Percentiles rank a stretch among this genome's conserved stretches.
Conservation (phyloP, 2,329 filamentous ascomycete genomes). For the Neonectria punicea region DNA sequence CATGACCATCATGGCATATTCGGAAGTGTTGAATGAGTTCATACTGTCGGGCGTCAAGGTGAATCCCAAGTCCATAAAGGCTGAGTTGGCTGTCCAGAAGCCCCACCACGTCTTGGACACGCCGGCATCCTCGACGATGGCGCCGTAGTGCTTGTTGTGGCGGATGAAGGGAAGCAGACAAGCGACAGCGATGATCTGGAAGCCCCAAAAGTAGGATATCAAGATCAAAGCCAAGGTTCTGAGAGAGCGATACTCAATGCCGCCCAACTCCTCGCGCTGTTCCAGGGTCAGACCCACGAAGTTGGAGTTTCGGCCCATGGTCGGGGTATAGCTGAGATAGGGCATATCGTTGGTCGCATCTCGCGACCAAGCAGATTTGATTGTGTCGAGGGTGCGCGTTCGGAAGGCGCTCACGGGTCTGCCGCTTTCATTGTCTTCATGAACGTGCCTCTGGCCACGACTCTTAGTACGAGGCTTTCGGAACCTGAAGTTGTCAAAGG, state of each 20-base stretch:
- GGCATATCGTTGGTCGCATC: slow-evolving; percentile 74
- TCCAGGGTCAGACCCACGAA: slow-evolving; percentile 90
- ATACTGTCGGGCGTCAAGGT: slow-evolving; percentile 94
- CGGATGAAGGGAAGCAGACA: slow-evolving; percentile 85
- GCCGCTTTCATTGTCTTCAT: slow-evolving; percentile 49
- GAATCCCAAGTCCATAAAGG: slow-evolving; percentile 96
- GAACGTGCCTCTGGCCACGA: slow-evolving; percentile 50
- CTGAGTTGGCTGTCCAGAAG: slow-evolving; percentile 86
- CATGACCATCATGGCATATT: slow-evolving; percentile 80
- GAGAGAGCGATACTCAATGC: slow-evolving; percentile 93
- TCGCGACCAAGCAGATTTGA: slow-evolving; percentile 66
- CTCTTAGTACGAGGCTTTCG: slow-evolving; percentile 56
- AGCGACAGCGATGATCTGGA: slow-evolving; percentile 79
- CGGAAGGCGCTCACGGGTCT: slow-evolving; percentile 42
- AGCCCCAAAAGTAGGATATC: slow-evolving; percentile 82
- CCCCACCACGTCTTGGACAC: slow-evolving; percentile 87
- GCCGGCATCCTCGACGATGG: slow-evolving; percentile 69
- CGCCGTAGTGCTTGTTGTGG: slow-evolving; percentile 68
- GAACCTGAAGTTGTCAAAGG: slow-evolving; percentile 54
- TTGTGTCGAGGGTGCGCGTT: slow-evolving; percentile 65
- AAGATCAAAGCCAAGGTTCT: slow-evolving; percentile 86
- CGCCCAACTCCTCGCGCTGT: slow-evolving; percentile 93
- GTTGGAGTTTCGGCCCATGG: slow-evolving; percentile 90
- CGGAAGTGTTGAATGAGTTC: slow-evolving; percentile 83
- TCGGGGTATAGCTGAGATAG: slow-evolving; percentile 94